phyloP scores from a whole-genome alignment of 768 basidiomycete genomes.

The Mycena epipterygia region DNA sequence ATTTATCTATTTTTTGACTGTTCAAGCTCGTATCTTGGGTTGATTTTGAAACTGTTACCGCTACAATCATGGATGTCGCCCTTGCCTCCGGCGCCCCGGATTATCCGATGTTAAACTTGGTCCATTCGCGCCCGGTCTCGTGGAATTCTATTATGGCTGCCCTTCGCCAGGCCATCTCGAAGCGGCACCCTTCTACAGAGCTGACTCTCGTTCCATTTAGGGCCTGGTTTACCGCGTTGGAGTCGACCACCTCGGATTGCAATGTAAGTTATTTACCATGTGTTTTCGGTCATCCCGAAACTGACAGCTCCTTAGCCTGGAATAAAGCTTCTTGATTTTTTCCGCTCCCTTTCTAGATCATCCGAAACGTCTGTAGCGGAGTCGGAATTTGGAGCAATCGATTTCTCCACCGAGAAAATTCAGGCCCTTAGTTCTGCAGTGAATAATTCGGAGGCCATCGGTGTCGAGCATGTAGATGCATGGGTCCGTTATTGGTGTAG shows the following conservation, averaged over 20 bases:
- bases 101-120: constrained; percentile 43
- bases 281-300: too few species aligned
- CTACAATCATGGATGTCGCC: constrained; percentile 47
- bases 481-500: not conserved
- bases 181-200: not conserved
- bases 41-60: constrained; percentile 45
- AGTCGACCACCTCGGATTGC: not conserved
- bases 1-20: not conserved
- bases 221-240: constrained; percentile 39
- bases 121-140: constrained; percentile 50
- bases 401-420: constrained; percentile 46
- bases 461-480: not conserved
- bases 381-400: constrained; percentile 40
- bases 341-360: constrained; percentile 36
- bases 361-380: not conserved
- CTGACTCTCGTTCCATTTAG: constrained; percentile 34
- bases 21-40: constrained; percentile 53
- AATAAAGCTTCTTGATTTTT: constrained; percentile 53
- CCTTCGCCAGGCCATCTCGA: constrained; percentile 27
- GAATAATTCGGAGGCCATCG: not conserved
- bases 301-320: constrained; percentile 54
- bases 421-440: not conserved
- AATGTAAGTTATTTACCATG: not conserved
- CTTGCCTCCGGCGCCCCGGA: constrained; percentile 34
- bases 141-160: constrained; percentile 44